A percentile compares a stretch with the other conserved stretches of the same genome.
These are phyloP conservation scores for Lachnellula occidentalis DNA, from an alignment of 2,329 filamentous ascomycete species.

Conservation along the genomic window DNA sequence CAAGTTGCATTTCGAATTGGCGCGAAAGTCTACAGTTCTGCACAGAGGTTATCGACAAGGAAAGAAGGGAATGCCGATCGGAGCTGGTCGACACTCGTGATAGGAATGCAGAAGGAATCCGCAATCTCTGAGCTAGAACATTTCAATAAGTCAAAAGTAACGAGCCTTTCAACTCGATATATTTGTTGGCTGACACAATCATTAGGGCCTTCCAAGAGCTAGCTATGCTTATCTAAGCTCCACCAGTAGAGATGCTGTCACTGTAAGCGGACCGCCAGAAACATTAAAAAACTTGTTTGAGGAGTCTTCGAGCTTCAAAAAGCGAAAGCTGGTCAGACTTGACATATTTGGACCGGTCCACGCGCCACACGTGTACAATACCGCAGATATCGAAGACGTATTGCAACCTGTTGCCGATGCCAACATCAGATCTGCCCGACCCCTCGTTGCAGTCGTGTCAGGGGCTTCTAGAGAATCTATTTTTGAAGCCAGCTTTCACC, in stretches of 20 bases:
- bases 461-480: not conserved
- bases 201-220: slow-evolving; percentile 2
- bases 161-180: too few species aligned
- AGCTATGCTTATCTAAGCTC: not conserved
- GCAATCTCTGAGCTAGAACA: not conserved
- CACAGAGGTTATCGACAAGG: not conserved
- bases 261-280: slow-evolving; percentile 4
- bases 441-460: not conserved
- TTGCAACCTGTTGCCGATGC: not conserved
- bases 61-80: not conserved
- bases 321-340: slow-evolving; percentile 3
- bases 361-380: slow-evolving; percentile 21
- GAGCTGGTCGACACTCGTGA: slow-evolving; percentile 2
- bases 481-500: not conserved
- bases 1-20: slow-evolving; percentile 25
- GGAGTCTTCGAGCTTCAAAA: not conserved
- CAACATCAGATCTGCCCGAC: not conserved
- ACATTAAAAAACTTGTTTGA: not conserved
- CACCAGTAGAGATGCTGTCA: not conserved
- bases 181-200: too few species aligned
- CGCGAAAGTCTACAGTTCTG: slow-evolving; percentile 4
- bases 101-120: slow-evolving; percentile 2
- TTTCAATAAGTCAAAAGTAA: slow-evolving; percentile 2
- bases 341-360: slow-evolving; percentile 20
- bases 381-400: slow-evolving; percentile 8